phyloP scores from a whole-genome alignment of 2,329 filamentous ascomycete genomes.

The Blastomyces parvus region DNA sequence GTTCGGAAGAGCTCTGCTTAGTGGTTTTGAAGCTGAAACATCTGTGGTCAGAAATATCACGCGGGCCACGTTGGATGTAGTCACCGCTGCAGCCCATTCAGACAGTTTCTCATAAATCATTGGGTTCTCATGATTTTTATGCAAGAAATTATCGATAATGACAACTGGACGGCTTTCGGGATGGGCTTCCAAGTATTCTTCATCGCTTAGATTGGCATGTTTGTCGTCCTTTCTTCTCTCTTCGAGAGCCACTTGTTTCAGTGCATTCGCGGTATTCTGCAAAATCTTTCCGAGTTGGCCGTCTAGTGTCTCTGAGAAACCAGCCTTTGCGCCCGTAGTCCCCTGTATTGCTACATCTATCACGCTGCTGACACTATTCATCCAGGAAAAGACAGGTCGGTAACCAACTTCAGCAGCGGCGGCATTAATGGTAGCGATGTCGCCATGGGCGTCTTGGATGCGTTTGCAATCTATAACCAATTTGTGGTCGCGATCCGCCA shows the following conservation, averaged over 20 bases:
- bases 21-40: slow-evolving; percentile 74
- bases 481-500: slow-evolving; percentile 66
- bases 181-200: slow-evolving; percentile 83
- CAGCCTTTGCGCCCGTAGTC: slow-evolving; percentile 86
- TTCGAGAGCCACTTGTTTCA: slow-evolving; percentile 67
- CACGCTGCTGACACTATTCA: slow-evolving; percentile 88
- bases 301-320: slow-evolving; percentile 87
- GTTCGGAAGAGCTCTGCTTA: slow-evolving; percentile 80
- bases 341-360: slow-evolving; percentile 87
- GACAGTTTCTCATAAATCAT: slow-evolving; percentile 68
- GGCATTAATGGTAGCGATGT: slow-evolving; percentile 71
- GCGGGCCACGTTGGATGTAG: slow-evolving; percentile 81
- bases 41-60: slow-evolving; percentile 92
- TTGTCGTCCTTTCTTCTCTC: slow-evolving; percentile 61
- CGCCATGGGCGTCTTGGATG: slow-evolving; percentile 81
- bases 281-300: slow-evolving; percentile 82
- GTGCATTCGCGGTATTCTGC: slow-evolving; percentile 68
- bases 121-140: slow-evolving; percentile 59
- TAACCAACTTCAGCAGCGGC: slow-evolving; percentile 81
- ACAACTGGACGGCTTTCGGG: slow-evolving; percentile 75
- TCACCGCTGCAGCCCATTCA: slow-evolving; percentile 81
- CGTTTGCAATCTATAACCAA: slow-evolving; percentile 87
- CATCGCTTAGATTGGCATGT: slow-evolving; percentile 62
- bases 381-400: slow-evolving; percentile 87
- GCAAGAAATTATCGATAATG: slow-evolving; percentile 83